Evolutionary conservation across 352 stramenopile genomes (phyloP).

Genomic region (Thraustotheca clavata): DNA sequence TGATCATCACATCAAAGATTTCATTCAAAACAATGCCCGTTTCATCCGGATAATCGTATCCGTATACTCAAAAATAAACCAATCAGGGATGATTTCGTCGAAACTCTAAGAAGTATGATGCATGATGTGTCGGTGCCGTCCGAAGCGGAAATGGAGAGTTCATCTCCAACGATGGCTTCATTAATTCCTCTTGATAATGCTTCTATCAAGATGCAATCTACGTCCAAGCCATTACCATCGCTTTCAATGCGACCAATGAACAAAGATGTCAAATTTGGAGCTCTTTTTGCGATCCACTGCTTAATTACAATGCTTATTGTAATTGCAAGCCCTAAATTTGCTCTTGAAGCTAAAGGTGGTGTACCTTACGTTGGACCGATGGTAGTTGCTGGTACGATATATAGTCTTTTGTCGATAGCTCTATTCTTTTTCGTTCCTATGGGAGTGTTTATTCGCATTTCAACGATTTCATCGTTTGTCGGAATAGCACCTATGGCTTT

Average conservation of each 20-base stretch:
- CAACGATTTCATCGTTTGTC: slow-evolving; percentile 13
- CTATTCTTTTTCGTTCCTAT: slow-evolving; percentile 15
- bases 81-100: too few relatives aligned
- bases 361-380: slow-evolving; percentile 16
- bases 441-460: slow-evolving; percentile 15
- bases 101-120: too few relatives aligned
- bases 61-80: too few relatives aligned
- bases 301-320: slow-evolving; percentile 16
- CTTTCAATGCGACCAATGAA: slow-evolving; percentile 9
- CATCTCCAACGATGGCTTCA: slow-evolving; percentile 5
- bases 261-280: slow-evolving; percentile 2
- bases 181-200: slow-evolving; percentile 4
- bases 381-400: slow-evolving; percentile 16
- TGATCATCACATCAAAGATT: too few relatives aligned
- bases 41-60: too few relatives aligned
- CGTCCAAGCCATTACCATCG: background rate
- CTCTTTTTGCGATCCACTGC: slow-evolving; percentile 12
- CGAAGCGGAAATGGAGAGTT: slow-evolving; percentile 14
- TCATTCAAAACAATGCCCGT: too few relatives aligned
- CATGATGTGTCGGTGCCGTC: slow-evolving; percentile 13
- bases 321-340: background rate
- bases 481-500: slow-evolving; percentile 27
- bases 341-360: background rate
- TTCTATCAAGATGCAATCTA: background rate
- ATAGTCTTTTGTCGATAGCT: slow-evolving; percentile 2